These are phyloP conservation scores for Plenodomus tracheiphilus DNA, from an alignment of 2,329 filamentous ascomycete genomes.

Conservation along the genomic window DNA sequence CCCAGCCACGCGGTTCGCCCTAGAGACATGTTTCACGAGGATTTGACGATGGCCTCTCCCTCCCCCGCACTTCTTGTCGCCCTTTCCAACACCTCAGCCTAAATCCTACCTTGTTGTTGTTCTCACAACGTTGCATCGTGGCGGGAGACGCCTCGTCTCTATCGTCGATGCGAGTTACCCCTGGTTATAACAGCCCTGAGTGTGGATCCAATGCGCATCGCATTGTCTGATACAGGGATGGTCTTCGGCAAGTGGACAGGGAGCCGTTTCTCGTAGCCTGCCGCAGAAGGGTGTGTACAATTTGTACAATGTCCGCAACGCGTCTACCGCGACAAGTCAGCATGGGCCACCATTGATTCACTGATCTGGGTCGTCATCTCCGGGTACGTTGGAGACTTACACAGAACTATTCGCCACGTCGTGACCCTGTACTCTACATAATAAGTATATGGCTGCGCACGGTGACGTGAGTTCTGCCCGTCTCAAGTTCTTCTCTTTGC, in stretches of 20 bases:
- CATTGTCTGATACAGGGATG: slow-evolving; percentile 1
- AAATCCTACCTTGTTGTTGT: slow-evolving; percentile 6
- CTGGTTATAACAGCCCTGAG: background rate
- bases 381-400: background rate
- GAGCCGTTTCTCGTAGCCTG: background rate
- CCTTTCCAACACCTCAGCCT: slow-evolving; percentile 13
- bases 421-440: background rate
- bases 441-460: background rate
- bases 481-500: background rate
- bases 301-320: background rate
- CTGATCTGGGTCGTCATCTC: background rate
- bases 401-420: background rate
- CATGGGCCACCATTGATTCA: background rate
- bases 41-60: slow-evolving; percentile 3
- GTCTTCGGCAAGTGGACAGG: background rate
- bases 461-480: background rate
- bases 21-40: slow-evolving; percentile 24
- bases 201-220: background rate
- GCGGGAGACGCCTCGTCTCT: background rate
- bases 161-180: slow-evolving; percentile 5
- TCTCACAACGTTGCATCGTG: slow-evolving; percentile 14
- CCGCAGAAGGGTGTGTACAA: no score
- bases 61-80: slow-evolving; percentile 21
- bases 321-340: background rate
- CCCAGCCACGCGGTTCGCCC: slow-evolving; percentile 26